Percentiles rank a stretch among this genome's conserved stretches.
Conservation (phyloP, 768 basidiomycete species). For the Xerocomus brunneocitrinus region DNA sequence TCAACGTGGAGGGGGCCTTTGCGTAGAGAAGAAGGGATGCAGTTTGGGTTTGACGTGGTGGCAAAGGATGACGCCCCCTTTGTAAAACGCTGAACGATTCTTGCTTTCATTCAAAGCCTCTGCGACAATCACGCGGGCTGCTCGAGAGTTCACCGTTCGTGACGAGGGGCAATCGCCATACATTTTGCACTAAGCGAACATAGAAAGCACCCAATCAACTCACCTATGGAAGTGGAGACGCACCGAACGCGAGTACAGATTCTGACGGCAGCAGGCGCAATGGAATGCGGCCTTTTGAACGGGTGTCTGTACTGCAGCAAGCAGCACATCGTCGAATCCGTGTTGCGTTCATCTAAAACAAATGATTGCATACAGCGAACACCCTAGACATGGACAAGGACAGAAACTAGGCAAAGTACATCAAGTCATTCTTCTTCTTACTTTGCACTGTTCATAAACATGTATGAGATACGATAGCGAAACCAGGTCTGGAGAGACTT, state of each 20-base stretch:
- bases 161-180: not conserved
- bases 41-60: no score
- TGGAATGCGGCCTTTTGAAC: not conserved
- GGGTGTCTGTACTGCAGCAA: not conserved
- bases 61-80: no score
- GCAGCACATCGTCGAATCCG: not conserved
- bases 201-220: not conserved
- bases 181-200: not conserved
- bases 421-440: conserved; percentile 99
- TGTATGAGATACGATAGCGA: conserved; percentile 18
- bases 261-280: not conserved
- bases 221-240: not conserved
- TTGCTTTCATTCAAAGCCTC: no score
- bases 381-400: not conserved
- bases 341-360: not conserved
- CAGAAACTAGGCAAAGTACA: conserved; percentile 76
- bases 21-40: no score
- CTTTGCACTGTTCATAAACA: conserved; percentile 71
- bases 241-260: not conserved
- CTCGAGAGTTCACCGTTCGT: not conserved
- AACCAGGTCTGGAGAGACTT: conserved; percentile 19
- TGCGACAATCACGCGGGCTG: not conserved
- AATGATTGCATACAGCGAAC: conserved; percentile 9
- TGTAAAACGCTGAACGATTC: no score
- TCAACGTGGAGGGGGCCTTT: no score